Conservation (phyloP, 768 basidiomycete species). For the Calocybe cyanea region DNA sequence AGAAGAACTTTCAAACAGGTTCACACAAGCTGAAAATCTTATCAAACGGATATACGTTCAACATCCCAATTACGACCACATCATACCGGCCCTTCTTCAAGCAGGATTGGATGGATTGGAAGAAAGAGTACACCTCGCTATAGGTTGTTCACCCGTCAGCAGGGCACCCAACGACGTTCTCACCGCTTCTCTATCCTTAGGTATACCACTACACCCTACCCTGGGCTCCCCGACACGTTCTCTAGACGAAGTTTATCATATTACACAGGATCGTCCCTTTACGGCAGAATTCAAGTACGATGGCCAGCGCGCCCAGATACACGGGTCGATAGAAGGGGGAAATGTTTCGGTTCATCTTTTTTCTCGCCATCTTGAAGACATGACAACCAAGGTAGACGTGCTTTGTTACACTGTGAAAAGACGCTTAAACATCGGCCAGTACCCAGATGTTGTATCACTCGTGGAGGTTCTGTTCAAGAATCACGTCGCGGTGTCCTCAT, state of each 20-base stretch:
- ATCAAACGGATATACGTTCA: slow-evolving; percentile 72
- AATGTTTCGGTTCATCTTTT: slow-evolving; percentile 58
- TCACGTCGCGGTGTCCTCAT: slow-evolving; percentile 44
- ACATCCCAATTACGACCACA: slow-evolving; percentile 74
- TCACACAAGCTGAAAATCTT: slow-evolving; percentile 56
- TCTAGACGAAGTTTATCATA: slow-evolving; percentile 76
- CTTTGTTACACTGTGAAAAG: neutral
- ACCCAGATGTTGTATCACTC: slow-evolving; percentile 74
- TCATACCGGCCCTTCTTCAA: slow-evolving; percentile 56
- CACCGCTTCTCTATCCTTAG: slow-evolving; percentile 21
- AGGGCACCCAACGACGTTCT: too few species aligned
- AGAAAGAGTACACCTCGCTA: slow-evolving; percentile 57
- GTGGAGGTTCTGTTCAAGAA: slow-evolving; percentile 46
- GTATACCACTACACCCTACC: slow-evolving; percentile 81
- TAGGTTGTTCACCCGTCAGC: slow-evolving; percentile 41
- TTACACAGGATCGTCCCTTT: slow-evolving; percentile 63
- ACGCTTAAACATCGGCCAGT: slow-evolving; percentile 38
- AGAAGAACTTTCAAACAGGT: slow-evolving; percentile 37
- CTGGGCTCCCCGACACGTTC: slow-evolving; percentile 86
- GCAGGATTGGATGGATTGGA: slow-evolving; percentile 58
- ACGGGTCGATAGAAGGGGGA: slow-evolving; percentile 37
- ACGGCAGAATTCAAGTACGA: slow-evolving; percentile 91
- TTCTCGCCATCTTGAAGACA: slow-evolving; percentile 87
- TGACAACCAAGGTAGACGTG: slow-evolving; percentile 75
- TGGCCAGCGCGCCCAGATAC: slow-evolving; percentile 83